Evolutionary conservation across 1,284 basidiomycete genomes (phyloP).

Genomic region (Rhodofomes roseus): DNA sequence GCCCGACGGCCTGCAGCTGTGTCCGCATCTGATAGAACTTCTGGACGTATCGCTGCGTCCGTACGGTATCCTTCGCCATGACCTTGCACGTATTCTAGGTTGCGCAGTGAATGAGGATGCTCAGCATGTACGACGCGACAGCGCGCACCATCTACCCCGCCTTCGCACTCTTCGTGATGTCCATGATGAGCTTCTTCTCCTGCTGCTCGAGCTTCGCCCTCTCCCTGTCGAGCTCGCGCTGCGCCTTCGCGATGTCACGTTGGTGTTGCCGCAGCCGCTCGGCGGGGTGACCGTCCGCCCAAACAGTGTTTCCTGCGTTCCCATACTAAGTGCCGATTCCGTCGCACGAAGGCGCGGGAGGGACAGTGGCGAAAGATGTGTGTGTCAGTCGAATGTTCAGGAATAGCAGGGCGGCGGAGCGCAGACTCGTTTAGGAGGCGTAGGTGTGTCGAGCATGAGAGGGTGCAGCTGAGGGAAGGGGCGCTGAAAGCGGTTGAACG

Average conservation of each 20-base stretch:
- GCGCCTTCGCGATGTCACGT: slow-evolving; percentile 91
- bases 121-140: slow-evolving; percentile 4
- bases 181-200: slow-evolving; percentile 89
- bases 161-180: slow-evolving; percentile 97
- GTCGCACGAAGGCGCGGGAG: neutral
- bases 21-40: slow-evolving; percentile 99
- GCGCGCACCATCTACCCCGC: slow-evolving; percentile 86
- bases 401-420: too few species aligned
- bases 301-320: slow-evolving; percentile 83
- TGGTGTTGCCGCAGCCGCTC: slow-evolving; percentile 97
- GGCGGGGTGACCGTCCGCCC: slow-evolving; percentile 90
- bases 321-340: neutral
- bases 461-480: too few species aligned
- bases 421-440: too few species aligned
- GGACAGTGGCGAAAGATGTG: too few species aligned
- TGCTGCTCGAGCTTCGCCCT: slow-evolving; percentile 92
- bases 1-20: slow-evolving; percentile 93
- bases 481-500: too few species aligned
- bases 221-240: slow-evolving; percentile 96
- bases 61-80: slow-evolving; percentile 97
- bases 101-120: slow-evolving; percentile 7
- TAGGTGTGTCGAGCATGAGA: too few species aligned
- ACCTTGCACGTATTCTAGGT: slow-evolving; percentile 94
- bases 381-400: too few species aligned
- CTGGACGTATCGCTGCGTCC: slow-evolving; percentile 92